A percentile compares a stretch with the other conserved stretches of the same genome.
Evolutionary conservation across 2,329 filamentous ascomycete species (phyloP).

Genomic region (Fusarium gaditjirri): DNA sequence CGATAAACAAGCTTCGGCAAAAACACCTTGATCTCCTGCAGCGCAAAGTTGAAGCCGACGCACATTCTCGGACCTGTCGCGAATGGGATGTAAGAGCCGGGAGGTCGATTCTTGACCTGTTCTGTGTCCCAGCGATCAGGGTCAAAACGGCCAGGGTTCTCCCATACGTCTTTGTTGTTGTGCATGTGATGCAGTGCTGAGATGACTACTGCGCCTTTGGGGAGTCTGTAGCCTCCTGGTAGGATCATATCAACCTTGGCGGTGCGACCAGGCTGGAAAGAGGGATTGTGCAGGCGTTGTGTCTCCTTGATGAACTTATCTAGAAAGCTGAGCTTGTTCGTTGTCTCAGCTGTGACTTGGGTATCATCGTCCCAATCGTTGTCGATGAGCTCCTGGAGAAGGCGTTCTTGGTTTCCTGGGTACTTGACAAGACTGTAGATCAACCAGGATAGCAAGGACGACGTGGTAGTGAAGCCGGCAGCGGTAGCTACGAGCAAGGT

Average conservation of each 20-base stretch:
- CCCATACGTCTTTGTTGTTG: slow-evolving; percentile 66
- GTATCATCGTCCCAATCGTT: slow-evolving; percentile 56
- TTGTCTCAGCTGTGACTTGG: slow-evolving; percentile 58
- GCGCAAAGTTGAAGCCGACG: slow-evolving; percentile 72
- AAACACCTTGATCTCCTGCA: slow-evolving; percentile 69
- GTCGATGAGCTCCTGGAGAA: slow-evolving; percentile 68
- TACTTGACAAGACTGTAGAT: slow-evolving; percentile 65
- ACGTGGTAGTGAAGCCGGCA: slow-evolving; percentile 70
- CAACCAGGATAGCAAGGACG: slow-evolving; percentile 67
- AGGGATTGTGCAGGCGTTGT: slow-evolving; percentile 68
- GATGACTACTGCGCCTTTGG: slow-evolving; percentile 63
- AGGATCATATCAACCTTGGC: slow-evolving; percentile 65
- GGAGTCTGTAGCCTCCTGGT: slow-evolving; percentile 67
- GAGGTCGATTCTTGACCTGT: slow-evolving; percentile 61
- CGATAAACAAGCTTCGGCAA: slow-evolving; percentile 67
- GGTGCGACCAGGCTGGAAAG: slow-evolving; percentile 70
- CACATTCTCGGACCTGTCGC: slow-evolving; percentile 67
- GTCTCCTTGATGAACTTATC: slow-evolving; percentile 71
- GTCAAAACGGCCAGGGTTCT: slow-evolving; percentile 66
- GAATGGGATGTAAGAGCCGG: slow-evolving; percentile 67
- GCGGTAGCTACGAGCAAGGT: slow-evolving; percentile 62
- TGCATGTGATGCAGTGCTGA: slow-evolving; percentile 61
- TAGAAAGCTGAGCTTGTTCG: slow-evolving; percentile 59
- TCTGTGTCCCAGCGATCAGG: slow-evolving; percentile 69
- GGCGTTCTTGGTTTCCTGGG: slow-evolving; percentile 63